These are phyloP conservation scores for Aspergillus sp. DNA, from an alignment of 2,329 filamentous ascomycete species.

Conservation along the genomic window DNA sequence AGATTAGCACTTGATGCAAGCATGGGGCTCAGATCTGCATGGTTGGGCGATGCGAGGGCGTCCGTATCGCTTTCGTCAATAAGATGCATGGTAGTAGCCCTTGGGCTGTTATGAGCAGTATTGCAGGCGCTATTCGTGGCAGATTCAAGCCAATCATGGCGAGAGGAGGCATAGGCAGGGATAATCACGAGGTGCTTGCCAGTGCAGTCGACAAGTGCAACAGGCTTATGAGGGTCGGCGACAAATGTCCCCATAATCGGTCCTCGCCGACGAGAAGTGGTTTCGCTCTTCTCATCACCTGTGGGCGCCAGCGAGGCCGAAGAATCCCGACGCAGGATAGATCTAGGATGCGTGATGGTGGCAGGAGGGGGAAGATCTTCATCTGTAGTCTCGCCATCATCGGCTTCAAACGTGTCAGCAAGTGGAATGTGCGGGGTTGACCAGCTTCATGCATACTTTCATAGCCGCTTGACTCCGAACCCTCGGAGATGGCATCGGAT, in stretches of 20 bases:
- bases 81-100: slow-evolving; percentile 40
- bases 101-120: slow-evolving; percentile 47
- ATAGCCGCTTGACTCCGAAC: slow-evolving; percentile 54
- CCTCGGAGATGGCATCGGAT: slow-evolving; percentile 44
- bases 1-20: slow-evolving; percentile 70
- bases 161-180: slow-evolving; percentile 49
- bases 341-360: slow-evolving; percentile 50
- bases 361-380: slow-evolving; percentile 55
- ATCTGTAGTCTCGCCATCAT: slow-evolving; percentile 63
- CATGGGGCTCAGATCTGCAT: slow-evolving; percentile 53
- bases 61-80: slow-evolving; percentile 50
- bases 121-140: slow-evolving; percentile 44
- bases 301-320: slow-evolving; percentile 47
- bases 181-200: slow-evolving; percentile 52
- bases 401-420: slow-evolving; percentile 55
- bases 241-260: slow-evolving; percentile 52
- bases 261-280: slow-evolving; percentile 43
- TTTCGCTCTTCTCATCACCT: slow-evolving; percentile 38
- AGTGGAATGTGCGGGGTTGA: slow-evolving; percentile 21
- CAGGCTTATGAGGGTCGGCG: slow-evolving; percentile 50
- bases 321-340: slow-evolving; percentile 54
- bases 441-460: slow-evolving; percentile 54
- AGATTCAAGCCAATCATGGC: slow-evolving; percentile 49
- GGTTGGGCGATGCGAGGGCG: slow-evolving; percentile 41
- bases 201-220: slow-evolving; percentile 50